A percentile compares a stretch with the other conserved stretches of the same genome.
Conservation (phyloP, 2,329 filamentous ascomycete species). For the Calonectria crousiana region DNA sequence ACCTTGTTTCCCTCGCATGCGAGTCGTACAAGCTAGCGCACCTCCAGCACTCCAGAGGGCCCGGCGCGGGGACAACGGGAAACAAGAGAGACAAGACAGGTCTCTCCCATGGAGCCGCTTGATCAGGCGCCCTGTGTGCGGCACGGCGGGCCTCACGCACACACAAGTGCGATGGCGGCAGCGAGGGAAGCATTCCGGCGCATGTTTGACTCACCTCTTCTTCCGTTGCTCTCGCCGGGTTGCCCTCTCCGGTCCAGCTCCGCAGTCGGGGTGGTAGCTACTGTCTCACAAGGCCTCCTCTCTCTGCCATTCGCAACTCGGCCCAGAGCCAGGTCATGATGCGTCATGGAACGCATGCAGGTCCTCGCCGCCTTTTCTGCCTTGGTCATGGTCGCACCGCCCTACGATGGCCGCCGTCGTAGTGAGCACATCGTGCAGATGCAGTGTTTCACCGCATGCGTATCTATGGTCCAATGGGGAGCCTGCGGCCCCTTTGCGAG, state of each 20-base stretch:
- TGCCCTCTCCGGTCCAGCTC: background rate
- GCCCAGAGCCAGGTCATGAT: background rate
- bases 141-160: background rate
- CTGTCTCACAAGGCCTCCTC: background rate
- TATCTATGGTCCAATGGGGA: conserved; percentile 3
- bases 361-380: background rate
- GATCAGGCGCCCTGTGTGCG: too few species aligned
- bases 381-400: background rate
- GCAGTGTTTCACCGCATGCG: conserved; percentile 19
- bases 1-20: background rate
- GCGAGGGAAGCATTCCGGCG: background rate
- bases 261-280: background rate
- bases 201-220: background rate
- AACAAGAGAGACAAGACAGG: conserved; percentile 1
- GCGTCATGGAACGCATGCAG: conserved; percentile 4
- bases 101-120: background rate
- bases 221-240: background rate
- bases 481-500: conserved; percentile 2
- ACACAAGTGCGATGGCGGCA: background rate
- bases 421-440: conserved; percentile 16
- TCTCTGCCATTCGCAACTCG: background rate
- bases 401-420: background rate
- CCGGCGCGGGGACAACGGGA: background rate
- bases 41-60: background rate
- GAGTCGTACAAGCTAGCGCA: background rate